Conservation (phyloP, 2,329 filamentous ascomycete genomes). For the Colletotrichum cereale region DNA sequence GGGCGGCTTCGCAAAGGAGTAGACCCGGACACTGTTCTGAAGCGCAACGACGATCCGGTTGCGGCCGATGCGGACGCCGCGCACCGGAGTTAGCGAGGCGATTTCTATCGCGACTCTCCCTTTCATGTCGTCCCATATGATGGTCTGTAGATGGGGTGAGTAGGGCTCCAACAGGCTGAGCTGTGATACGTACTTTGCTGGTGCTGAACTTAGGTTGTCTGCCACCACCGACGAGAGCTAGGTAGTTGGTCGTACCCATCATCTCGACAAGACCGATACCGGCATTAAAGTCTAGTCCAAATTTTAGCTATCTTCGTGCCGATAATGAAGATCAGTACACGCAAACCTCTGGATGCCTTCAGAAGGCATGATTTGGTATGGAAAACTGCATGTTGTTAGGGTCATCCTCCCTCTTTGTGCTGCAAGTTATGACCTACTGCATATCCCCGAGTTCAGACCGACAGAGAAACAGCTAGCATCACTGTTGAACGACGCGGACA, state of each 20-base stretch:
- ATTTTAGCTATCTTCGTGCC: not conserved
- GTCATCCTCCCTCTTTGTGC: too few species aligned
- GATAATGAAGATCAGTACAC: not conserved
- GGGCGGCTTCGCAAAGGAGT: slow-evolving; percentile 80
- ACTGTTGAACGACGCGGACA: slow-evolving; percentile 88
- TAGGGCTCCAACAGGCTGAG: slow-evolving; percentile 1
- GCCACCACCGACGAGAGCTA: slow-evolving; percentile 91
- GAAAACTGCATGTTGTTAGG: slow-evolving; percentile 69
- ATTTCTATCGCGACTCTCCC: slow-evolving; percentile 80
- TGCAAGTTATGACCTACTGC: slow-evolving; percentile 70
- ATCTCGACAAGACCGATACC: slow-evolving; percentile 87
- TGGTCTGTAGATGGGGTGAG: slow-evolving; percentile 62
- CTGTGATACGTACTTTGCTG: slow-evolving; percentile 73
- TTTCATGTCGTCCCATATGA: slow-evolving; percentile 92
- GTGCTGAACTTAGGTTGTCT: slow-evolving; percentile 86
- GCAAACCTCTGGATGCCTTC: slow-evolving; percentile 64
- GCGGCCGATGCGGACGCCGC: slow-evolving; percentile 78
- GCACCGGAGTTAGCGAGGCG: slow-evolving; percentile 83
- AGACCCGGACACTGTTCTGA: slow-evolving; percentile 84
- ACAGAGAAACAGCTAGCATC: slow-evolving; percentile 89
- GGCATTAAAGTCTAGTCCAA: slow-evolving; percentile 76
- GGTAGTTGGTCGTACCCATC: slow-evolving; percentile 87
- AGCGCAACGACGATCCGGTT: slow-evolving; percentile 84
- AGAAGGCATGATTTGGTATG: slow-evolving; percentile 79
- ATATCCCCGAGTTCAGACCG: slow-evolving; percentile 87